Base-by-base conservation (phyloP, 2,329 filamentous ascomycete genomes). In the Xylaria sp. region DNA sequence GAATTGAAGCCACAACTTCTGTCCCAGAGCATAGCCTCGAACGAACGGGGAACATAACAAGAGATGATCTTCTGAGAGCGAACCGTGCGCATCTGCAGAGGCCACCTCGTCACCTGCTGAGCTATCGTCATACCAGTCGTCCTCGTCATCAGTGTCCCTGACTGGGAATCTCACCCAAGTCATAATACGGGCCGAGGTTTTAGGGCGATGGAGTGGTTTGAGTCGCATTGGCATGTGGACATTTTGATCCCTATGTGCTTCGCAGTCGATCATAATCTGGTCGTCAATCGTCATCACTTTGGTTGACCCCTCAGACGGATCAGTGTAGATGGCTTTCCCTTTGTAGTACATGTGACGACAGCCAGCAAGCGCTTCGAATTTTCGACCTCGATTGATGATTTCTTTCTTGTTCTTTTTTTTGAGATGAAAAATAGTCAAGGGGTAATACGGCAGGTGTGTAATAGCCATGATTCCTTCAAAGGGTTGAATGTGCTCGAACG, bases 31-130 rank as follows among this genome's bases (percentile, higher is more conserved):
- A 36, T 81, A 79, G 2, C 79, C 79, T 15, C 76, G 77, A 23
- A 82, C 57, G 77, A 79, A 79, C 0, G 81, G 80, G 0, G 74
- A 78, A 1, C 79, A 72, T 20, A 82, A 60, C 1, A 83, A 76
- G 18, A 78, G 76, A 46, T 82, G 72, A 18, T 80, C 79, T 10
- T 82, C 78, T 0, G 75, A 79, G 0, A 82, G 73, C 0, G 71
- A 62, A 0, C 69, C 54, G 2, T 80, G 72, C 18, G 43, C 18
- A 46, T 8, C 15, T n/a, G 15, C 7, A 7, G 18, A 46, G 18
- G 15, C 15, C 6, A n/a, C 18, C 43, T 46, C 18, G 3, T 64
- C 51, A 12, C 59, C 60, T 43, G 67, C 71, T 6, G 68, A 57
- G 20, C 1, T 31, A 31, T 36, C n/a, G 18, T 52, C 58, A 3